phyloP scores from a whole-genome alignment of 176 grass and related monocot species.

The Echinochloa phyllopogon region DNA sequence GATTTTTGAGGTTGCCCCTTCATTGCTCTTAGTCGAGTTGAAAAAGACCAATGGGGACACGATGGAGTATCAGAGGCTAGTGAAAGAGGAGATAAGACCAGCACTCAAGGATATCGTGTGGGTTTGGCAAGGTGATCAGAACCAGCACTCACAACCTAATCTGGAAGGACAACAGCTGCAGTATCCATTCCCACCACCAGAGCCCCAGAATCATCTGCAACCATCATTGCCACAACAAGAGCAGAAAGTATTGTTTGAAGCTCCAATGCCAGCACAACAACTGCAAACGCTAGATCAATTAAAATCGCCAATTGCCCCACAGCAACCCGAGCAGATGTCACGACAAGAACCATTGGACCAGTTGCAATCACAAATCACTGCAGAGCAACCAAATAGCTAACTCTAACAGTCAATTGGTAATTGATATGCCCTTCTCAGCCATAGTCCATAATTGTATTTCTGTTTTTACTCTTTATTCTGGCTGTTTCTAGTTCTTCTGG shows the following conservation, averaged over 20 bases:
- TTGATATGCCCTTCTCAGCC: slow-evolving; percentile 14
- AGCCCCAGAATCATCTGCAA: slow-evolving; percentile 24
- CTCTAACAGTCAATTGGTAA: slow-evolving; percentile 33
- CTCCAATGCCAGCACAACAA: slow-evolving; percentile 24
- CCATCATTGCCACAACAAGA: slow-evolving; percentile 31
- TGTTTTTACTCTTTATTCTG: neutral
- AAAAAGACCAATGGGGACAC: slow-evolving; percentile 84
- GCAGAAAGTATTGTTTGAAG: slow-evolving; percentile 8
- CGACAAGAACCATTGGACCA: slow-evolving; percentile 6
- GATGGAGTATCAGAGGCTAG: slow-evolving; percentile 73
- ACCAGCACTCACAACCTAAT: slow-evolving; percentile 38
- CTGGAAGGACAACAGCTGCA: slow-evolving; percentile 36
- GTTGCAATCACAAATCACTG: neutral
- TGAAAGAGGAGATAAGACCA: slow-evolving; percentile 86
- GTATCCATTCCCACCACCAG: neutral
- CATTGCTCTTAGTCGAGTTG: slow-evolving; percentile 85
- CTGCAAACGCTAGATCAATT: neutral
- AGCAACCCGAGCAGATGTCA: neutral
- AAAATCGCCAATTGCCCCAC: neutral
- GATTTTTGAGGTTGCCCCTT: slow-evolving; percentile 80
- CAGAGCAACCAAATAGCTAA: slow-evolving; percentile 4
- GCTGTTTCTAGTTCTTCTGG: slow-evolving; percentile 36
- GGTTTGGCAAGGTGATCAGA: slow-evolving; percentile 78
- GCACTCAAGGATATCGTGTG: slow-evolving; percentile 88
- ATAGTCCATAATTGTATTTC: neutral